These are phyloP conservation scores for Xerophyta viscosa DNA, from an alignment of 106 monocot genomes.

Conservation along the genomic window DNA sequence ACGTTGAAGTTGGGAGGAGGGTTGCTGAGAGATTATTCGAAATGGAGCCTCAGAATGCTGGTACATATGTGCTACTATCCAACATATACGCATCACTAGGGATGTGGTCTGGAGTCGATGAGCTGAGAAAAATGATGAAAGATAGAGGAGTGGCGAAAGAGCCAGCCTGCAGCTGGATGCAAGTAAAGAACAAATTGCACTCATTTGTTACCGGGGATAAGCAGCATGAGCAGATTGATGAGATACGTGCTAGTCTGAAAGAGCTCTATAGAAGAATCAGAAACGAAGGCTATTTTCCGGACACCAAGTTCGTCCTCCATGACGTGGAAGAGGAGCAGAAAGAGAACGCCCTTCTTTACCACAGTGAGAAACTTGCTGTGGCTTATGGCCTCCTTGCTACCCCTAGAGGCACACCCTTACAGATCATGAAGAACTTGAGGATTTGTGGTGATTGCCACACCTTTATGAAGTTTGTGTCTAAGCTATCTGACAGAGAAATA, in stretches of 20 bases:
- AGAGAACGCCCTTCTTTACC: slow-evolving; percentile 24
- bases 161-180: slow-evolving; percentile 64
- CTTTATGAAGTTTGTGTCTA: slow-evolving; percentile 33
- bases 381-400: slow-evolving; percentile 27
- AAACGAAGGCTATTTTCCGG: slow-evolving; percentile 41
- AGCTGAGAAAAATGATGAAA: slow-evolving; percentile 53
- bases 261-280: slow-evolving; percentile 20
- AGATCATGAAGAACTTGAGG: slow-evolving; percentile 47
- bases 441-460: slow-evolving; percentile 52
- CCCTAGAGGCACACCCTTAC: slow-evolving; percentile 12
- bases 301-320: slow-evolving; percentile 42
- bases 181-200: slow-evolving; percentile 32
- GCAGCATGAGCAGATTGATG: slow-evolving; percentile 28
- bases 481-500: slow-evolving; percentile 15
- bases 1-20: slow-evolving; percentile 30
- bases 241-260: slow-evolving; percentile 24
- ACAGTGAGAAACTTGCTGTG: slow-evolving; percentile 51
- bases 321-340: slow-evolving; percentile 54
- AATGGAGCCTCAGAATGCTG: slow-evolving; percentile 46
- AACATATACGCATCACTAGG: slow-evolving; percentile 53
- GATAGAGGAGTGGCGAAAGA: slow-evolving; percentile 35
- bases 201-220: slow-evolving; percentile 31
- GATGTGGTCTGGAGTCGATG: slow-evolving; percentile 46
- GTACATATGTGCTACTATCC: slow-evolving; percentile 56
- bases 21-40: slow-evolving; percentile 43